Base-by-base conservation (phyloP, 257 asterid genomes). In the Voacanga thouarsii region DNA sequence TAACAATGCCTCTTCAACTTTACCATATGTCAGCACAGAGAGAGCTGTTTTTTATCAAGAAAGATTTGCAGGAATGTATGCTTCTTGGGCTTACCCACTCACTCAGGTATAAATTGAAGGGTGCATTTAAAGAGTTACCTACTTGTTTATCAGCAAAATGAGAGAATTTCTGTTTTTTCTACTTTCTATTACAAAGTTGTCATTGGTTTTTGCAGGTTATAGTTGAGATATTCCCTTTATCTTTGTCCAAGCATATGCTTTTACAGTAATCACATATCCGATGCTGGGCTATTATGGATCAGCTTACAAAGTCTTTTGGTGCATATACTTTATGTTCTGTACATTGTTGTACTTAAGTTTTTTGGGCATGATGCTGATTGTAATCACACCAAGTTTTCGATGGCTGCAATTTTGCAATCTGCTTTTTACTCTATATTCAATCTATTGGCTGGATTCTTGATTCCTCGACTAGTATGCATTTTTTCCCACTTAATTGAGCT, bases 21-120 rank as follows among this genome's bases (percentile, higher is more conserved):
- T 88, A 53, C 88, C 89, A 12, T 82, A 84, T 57, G 79, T 90
- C 24, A 85, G 80, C 80, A 83, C 78, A 33, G 94, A 90, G 74
- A 75, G 92, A 51, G 51, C 85, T 9, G 94, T 90, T 59, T 75
- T 86, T 47, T 90, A 84, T 74, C 82, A 92, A 41, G 94, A 90
- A 72, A 82, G 82, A 75, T 90, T 85, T 78, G 81, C 92, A 7
- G 90, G 94, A 80, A 90, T 90, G 94, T 90, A 90, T 69, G 83
- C 90, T 76, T 82, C 87, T 1, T 86, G 91, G 94, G 88, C 90
- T 75, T 90, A 88, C 72, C 83, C 90, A 75, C 83, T 85, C 2
- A 90, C 94, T 26, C 92, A 88, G 86, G 94, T 82, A 82, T 18
- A 11, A 10, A 71, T 12, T 0, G 1, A 66, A 65, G 2, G 33